Conservation (phyloP, 176 grass and related monocot genomes). For the Luzula sylvatica region DNA sequence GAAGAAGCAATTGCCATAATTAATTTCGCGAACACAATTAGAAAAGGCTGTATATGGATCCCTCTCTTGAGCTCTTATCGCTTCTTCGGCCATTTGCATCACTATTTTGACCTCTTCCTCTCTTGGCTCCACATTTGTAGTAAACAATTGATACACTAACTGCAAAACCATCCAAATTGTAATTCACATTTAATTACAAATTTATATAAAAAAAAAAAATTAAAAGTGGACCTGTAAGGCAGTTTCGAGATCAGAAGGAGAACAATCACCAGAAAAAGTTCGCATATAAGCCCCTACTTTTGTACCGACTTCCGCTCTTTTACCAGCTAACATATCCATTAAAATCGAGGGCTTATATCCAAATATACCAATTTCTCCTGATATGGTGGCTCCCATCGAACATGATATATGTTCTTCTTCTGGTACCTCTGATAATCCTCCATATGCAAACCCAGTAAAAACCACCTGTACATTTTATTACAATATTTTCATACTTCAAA, state of each 20-base stretch:
- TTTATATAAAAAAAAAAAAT: too few relatives aligned
- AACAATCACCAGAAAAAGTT: slow-evolving; percentile 94
- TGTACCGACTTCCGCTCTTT: slow-evolving; percentile 95
- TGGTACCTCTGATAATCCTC: slow-evolving; percentile 88
- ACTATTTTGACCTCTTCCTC: slow-evolving; percentile 99
- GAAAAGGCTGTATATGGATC: slow-evolving; percentile 98
- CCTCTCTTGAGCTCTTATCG: slow-evolving; percentile 97
- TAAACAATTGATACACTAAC: slow-evolving; percentile 95
- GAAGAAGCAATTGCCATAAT: slow-evolving; percentile 95
- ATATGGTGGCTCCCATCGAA: slow-evolving; percentile 95
- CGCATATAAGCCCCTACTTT: slow-evolving; percentile 98
- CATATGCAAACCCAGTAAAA: slow-evolving; percentile 99
- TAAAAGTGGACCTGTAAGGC: slow-evolving; percentile 93
- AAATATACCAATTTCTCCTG: slow-evolving; percentile 95
- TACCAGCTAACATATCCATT: slow-evolving; percentile 99
- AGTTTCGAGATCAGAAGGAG: slow-evolving; percentile 93
- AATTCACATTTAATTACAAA: too few relatives aligned
- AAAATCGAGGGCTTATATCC: slow-evolving; percentile 88
- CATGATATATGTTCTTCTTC: slow-evolving; percentile 97
- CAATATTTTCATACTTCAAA: background rate
- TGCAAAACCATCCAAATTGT: slow-evolving; percentile 18
- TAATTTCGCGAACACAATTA: slow-evolving; percentile 88
- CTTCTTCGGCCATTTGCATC: slow-evolving; percentile 99
- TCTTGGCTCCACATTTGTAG: slow-evolving; percentile 85
- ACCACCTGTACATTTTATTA: slow-evolving; percentile 55